phyloP scores from a whole-genome alignment of 164 flowering plant species.

The Aristolochia californica region DNA sequence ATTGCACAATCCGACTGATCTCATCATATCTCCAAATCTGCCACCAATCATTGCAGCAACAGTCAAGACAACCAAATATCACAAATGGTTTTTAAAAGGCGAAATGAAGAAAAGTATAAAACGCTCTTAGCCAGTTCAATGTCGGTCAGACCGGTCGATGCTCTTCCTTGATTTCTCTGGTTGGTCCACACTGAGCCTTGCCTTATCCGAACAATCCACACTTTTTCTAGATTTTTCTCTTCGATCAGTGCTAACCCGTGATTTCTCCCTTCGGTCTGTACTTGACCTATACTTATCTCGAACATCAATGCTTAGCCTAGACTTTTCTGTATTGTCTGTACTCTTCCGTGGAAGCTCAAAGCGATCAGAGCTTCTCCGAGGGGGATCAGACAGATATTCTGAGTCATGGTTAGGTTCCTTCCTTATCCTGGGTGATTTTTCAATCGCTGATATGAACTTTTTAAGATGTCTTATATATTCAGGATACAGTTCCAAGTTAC shows the following conservation, averaged over 20 bases:
- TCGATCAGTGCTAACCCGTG: constrained; percentile 36
- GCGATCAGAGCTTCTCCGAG: constrained; percentile 15
- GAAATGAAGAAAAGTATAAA: not conserved
- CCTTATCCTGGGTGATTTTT: constrained; percentile 22
- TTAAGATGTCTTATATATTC: constrained; percentile 51
- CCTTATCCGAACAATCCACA: constrained; percentile 32
- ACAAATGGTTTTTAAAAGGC: not conserved
- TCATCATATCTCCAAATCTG: constrained; percentile 57
- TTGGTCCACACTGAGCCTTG: constrained; percentile 44
- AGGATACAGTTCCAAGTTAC: constrained; percentile 54
- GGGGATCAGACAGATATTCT: constrained; percentile 14
- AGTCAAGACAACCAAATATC: constrained; percentile 16
- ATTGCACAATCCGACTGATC: constrained; percentile 69
- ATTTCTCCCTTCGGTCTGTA: constrained; percentile 44
- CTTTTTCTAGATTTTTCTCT: constrained; percentile 45
- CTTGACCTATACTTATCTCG: constrained; percentile 46
- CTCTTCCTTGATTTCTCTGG: constrained; percentile 67
- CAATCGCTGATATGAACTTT: constrained; percentile 54
- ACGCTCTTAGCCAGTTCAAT: constrained; percentile 7
- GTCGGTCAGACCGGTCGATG: constrained; percentile 60
- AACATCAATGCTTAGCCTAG: constrained; percentile 33
- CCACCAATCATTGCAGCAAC: constrained; percentile 22
- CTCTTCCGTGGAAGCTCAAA: constrained; percentile 28
- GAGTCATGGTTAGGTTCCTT: constrained; percentile 8
- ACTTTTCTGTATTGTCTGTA: constrained; percentile 41